Evolutionary conservation across 768 basidiomycete genomes (phyloP).

Genomic region (Lactarius trivialis): DNA sequence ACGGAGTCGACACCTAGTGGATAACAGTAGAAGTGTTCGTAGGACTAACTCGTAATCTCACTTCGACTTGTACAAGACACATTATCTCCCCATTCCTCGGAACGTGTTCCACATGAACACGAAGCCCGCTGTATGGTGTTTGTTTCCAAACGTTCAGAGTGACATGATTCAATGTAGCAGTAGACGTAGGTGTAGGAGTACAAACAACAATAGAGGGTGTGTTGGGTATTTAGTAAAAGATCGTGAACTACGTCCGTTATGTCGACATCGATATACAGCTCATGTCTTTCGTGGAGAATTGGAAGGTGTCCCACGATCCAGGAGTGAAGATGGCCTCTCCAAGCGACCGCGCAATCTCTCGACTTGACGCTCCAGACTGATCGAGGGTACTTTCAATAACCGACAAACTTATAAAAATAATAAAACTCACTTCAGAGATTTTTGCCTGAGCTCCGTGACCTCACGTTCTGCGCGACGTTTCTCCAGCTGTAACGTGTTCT

Average conservation of each 20-base stretch:
- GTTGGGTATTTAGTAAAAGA: slow-evolving; percentile 9
- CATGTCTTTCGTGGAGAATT: slow-evolving; percentile 32
- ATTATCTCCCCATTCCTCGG: too few species aligned
- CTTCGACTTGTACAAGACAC: too few species aligned
- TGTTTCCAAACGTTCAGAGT: too few species aligned
- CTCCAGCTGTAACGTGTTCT: slow-evolving; percentile 57
- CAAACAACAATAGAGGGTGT: slow-evolving; percentile 3
- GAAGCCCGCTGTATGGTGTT: too few species aligned
- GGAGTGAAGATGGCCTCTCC: slow-evolving; percentile 45
- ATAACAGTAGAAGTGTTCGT: too few species aligned
- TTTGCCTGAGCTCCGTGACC: slow-evolving; percentile 66
- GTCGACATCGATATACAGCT: not conserved
- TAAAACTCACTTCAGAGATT: slow-evolving; percentile 51
- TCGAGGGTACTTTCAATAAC: not conserved
- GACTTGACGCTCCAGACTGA: slow-evolving; percentile 51
- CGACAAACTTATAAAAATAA: not conserved
- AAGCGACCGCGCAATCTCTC: slow-evolving; percentile 61
- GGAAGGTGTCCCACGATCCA: slow-evolving; percentile 29
- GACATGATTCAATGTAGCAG: too few species aligned
- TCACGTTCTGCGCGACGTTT: slow-evolving; percentile 76
- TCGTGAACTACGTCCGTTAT: not conserved
- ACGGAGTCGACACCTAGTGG: too few species aligned
- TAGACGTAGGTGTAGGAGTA: not conserved
- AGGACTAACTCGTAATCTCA: too few species aligned
- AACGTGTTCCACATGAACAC: too few species aligned